Base-by-base conservation (phyloP, 2,329 filamentous ascomycete genomes). In the Aspergillus spinulosporus region DNA sequence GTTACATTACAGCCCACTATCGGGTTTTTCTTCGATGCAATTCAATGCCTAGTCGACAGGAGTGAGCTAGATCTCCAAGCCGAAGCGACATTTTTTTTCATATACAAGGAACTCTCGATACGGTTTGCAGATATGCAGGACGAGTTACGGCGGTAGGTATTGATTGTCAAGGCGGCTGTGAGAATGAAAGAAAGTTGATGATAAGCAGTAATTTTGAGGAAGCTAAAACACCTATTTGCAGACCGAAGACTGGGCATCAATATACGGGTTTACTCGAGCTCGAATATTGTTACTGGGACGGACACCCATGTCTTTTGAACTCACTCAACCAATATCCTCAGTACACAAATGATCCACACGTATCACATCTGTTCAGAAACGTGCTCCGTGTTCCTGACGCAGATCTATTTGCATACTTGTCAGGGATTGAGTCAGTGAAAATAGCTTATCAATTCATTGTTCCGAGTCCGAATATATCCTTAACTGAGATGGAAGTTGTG, bases 361-460 rank as follows among this genome's bases (percentile, higher is more conserved):
- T 39, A 9, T 40, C 26, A 26, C 8, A 1, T 40, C 14, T 56
- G 21, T 56, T 51, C 34, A 50, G 37, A 28, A 12, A 51, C 21
- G n/a, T 40, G 32, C 47, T 56, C 11, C 42, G 15, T 12, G n/a
- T 56, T 26, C 32, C 47, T 4, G 53, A 56, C n/a, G 53, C 53
- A 5, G 21, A 40, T 26, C 40, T 15, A 21, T 21, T 21, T 21
- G 21, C 21, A 21, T 21, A 21, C 21, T 21, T 21, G 21, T 21
- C 21, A 21, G 21, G 21, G 21, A 21, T 21, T 21, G 21, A 21
- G 21, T 21, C 21, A 21, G 21, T 21, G 21, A 21, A 21, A 21
- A 21, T 21, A 21, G 14, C 40, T 52, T 21, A 36, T 26, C 40
- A 14, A 21, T 21, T 21, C 21, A 21, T 21, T 21, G 21, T 21